phyloP scores from a whole-genome alignment of 345 rosid species.

The Heritiera fomes region DNA sequence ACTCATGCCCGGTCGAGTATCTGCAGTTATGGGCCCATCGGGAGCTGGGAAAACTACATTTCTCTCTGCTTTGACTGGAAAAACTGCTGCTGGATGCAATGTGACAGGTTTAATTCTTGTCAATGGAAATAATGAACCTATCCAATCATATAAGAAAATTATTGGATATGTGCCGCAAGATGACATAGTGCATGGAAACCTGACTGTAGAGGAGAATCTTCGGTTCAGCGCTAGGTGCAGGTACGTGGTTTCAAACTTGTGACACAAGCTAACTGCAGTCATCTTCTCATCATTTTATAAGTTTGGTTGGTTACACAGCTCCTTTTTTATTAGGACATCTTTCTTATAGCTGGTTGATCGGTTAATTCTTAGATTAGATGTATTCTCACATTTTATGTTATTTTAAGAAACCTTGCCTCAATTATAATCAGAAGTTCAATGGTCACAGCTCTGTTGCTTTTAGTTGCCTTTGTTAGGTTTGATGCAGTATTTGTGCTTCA shows the following conservation, averaged over 20 bases:
- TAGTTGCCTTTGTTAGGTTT: background rate
- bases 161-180: conserved; percentile 95
- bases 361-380: conserved; percentile 2
- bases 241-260: conserved; percentile 33
- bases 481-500: background rate
- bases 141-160: conserved; percentile 72
- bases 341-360: background rate
- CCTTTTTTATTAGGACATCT: background rate
- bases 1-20: conserved; percentile 84
- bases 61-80: conserved; percentile 83
- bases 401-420: background rate
- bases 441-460: background rate
- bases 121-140: conserved; percentile 73
- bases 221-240: conserved; percentile 91
- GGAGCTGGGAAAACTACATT: conserved; percentile 96
- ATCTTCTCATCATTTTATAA: conserved; percentile 14
- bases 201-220: conserved; percentile 92
- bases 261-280: background rate
- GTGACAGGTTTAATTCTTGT: conserved; percentile 67
- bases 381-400: background rate
- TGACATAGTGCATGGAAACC: conserved; percentile 90
- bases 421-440: too few species aligned
- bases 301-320: background rate
- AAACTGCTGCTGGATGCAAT: conserved; percentile 63
- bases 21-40: conserved; percentile 99